Conservation (phyloP, 306 rosid genomes). For the Trifolium pratense region DNA sequence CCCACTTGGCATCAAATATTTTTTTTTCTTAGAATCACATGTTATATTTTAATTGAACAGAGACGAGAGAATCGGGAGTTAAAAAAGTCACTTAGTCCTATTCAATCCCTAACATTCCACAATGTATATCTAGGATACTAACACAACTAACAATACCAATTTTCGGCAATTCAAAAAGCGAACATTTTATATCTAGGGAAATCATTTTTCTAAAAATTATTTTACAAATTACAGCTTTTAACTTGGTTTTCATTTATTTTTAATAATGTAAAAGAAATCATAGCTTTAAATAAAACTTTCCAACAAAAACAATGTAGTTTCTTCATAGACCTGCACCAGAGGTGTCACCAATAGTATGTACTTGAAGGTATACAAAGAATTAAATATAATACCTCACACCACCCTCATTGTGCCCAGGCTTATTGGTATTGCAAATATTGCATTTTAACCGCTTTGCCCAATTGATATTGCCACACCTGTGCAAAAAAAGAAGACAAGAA, state of each 20-base stretch:
- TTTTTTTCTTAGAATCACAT: not conserved
- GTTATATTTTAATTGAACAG: not conserved
- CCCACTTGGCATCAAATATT: not conserved
- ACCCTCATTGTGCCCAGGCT: conserved; percentile 94
- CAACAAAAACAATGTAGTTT: not conserved
- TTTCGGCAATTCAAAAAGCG: not conserved
- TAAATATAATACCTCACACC: conserved; percentile 80
- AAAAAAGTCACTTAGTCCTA: conserved; percentile 6
- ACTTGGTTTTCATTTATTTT: conserved; percentile 5
- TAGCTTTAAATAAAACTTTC: not conserved
- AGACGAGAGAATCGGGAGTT: not conserved
- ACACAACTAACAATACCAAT: not conserved
- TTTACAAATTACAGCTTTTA: conserved; percentile 2
- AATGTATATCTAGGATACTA: not conserved
- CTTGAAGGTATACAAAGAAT: conserved; percentile 34
- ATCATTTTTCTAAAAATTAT: not conserved
- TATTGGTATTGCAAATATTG: conserved; percentile 97
- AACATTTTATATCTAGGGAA: not conserved
- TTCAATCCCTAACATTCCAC: not conserved
- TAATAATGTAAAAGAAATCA: not conserved
- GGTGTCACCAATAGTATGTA: not conserved
- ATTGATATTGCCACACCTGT: conserved; percentile 96
- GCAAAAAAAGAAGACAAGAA: conserved; percentile 23
- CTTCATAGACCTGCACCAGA: conserved; percentile 6
- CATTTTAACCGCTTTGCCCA: conserved; percentile 99